These are phyloP conservation scores for Panicum miliaceum DNA, from an alignment of 176 grass and related monocot genomes.

Conservation along the genomic window DNA sequence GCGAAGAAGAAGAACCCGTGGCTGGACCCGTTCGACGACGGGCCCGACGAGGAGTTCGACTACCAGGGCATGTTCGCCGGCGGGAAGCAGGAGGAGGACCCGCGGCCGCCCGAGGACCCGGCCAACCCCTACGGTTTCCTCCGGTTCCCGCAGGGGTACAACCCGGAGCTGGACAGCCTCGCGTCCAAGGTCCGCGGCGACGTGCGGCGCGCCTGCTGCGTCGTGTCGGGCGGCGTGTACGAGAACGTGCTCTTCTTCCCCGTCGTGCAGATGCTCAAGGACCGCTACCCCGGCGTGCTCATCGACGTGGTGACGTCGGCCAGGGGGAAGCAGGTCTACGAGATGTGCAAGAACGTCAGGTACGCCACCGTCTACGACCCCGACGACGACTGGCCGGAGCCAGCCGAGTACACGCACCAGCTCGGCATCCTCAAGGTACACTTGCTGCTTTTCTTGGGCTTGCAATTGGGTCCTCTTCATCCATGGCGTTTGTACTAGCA, in stretches of 20 bases:
- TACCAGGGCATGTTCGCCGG: slow-evolving; percentile 64
- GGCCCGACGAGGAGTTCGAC: slow-evolving; percentile 67
- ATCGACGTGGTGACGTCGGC: slow-evolving; percentile 70
- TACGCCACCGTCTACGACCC: slow-evolving; percentile 79
- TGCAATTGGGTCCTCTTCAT: not conserved
- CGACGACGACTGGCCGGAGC: slow-evolving; percentile 72
- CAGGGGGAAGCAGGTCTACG: slow-evolving; percentile 89
- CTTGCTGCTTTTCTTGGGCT: not conserved
- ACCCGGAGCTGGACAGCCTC: slow-evolving; percentile 77
- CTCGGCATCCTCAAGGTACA: slow-evolving; percentile 80
- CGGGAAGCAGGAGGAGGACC: slow-evolving; percentile 97
- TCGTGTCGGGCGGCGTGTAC: slow-evolving; percentile 82
- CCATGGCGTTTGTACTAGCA: no score
- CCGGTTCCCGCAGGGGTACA: slow-evolving; percentile 82
- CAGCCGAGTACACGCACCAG: slow-evolving; percentile 83
- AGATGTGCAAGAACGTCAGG: slow-evolving; percentile 93
- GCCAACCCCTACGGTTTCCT: slow-evolving; percentile 84
- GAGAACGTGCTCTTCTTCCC: slow-evolving; percentile 99
- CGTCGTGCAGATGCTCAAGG: slow-evolving; percentile 78
- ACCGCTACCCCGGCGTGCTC: slow-evolving; percentile 87
- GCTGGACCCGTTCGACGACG: slow-evolving; percentile 93
- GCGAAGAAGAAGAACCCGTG: slow-evolving; percentile 90
- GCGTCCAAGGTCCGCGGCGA: slow-evolving; percentile 87
- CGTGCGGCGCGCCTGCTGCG: slow-evolving; percentile 89
- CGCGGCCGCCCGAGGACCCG: slow-evolving; percentile 67